These are phyloP conservation scores for Nakataea oryzae DNA, from an alignment of 2,329 filamentous ascomycete genomes.

Conservation along the genomic window DNA sequence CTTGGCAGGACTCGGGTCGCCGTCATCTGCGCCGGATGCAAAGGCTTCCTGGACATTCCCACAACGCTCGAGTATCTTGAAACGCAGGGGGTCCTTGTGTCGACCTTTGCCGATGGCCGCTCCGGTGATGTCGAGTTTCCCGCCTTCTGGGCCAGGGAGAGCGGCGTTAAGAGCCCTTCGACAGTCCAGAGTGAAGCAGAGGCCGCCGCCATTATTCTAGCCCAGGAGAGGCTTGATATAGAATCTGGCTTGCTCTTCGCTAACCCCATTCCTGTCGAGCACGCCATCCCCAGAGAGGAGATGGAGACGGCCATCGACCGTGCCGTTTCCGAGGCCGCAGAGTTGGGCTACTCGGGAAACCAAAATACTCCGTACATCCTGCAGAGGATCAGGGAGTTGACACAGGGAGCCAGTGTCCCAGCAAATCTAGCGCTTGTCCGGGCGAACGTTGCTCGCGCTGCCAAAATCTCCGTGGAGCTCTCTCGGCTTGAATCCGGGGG, in stretches of 20 bases:
- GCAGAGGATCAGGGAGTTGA: conserved; percentile 68
- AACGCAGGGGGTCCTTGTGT: conserved; percentile 68
- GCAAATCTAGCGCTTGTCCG: conserved; percentile 60
- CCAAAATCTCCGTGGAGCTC: conserved; percentile 43
- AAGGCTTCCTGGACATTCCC: conserved; percentile 89
- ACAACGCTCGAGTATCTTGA: conserved; percentile 73
- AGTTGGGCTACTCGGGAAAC: conserved; percentile 58
- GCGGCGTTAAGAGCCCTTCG: conserved; percentile 68
- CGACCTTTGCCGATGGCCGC: conserved; percentile 80
- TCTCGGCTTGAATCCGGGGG: conserved; percentile 25
- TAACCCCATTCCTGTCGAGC: conserved; percentile 69
- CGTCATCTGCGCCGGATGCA: conserved; percentile 84
- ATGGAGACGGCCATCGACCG: conserved; percentile 61
- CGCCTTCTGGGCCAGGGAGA: conserved; percentile 86
- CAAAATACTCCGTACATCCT: conserved; percentile 81
- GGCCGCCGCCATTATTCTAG: conserved; percentile 80
- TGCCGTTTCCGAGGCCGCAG: conserved; percentile 52
- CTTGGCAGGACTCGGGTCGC: conserved; percentile 81
- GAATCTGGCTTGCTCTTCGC: conserved; percentile 78
- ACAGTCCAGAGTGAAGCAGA: conserved; percentile 66
- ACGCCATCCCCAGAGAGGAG: conserved; percentile 57
- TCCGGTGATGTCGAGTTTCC: conserved; percentile 70
- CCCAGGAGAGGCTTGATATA: conserved; percentile 62
- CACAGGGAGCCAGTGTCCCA: conserved; percentile 55
- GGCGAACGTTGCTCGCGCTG: conserved; percentile 42